Conservation (phyloP, 495 filamentous ascomycete genomes). For the Aspergillus indologenus region DNA sequence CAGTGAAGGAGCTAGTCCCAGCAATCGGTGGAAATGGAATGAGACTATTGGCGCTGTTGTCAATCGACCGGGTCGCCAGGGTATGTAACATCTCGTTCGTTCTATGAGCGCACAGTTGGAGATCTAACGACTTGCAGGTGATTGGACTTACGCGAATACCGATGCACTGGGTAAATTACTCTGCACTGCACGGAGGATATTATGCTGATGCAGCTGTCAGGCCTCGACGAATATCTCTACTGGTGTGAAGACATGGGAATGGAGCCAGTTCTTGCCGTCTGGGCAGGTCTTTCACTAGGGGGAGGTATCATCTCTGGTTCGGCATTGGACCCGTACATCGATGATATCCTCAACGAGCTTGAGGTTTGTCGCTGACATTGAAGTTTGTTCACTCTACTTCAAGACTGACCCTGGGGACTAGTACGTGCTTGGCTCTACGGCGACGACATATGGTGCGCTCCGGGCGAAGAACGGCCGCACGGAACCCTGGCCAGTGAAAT, state of each 20-base stretch:
- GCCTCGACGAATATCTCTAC: constrained; percentile 56
- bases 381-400: too few relatives aligned
- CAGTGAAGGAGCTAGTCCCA: constrained; percentile 10
- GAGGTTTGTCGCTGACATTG: too few relatives aligned
- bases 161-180: constrained; percentile 60
- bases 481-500: constrained; percentile 45
- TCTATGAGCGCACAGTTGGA: neutral
- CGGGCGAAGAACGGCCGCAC: constrained; percentile 47
- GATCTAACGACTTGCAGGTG: constrained; percentile 26
- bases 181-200: too few relatives aligned
- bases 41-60: constrained; percentile 61
- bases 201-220: too few relatives aligned
- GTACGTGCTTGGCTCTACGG: constrained; percentile 29
- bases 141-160: constrained; percentile 59
- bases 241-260: constrained; percentile 62
- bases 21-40: constrained; percentile 63
- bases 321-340: constrained; percentile 40
- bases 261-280: constrained; percentile 60
- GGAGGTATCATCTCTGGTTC: constrained; percentile 36
- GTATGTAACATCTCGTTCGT: neutral
- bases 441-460: constrained; percentile 41
- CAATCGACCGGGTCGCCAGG: constrained; percentile 55
- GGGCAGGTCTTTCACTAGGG: constrained; percentile 57
- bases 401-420: neutral
- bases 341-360: constrained; percentile 62